Evolutionary conservation across 2,329 filamentous ascomycete genomes (phyloP).

Genomic region (Diaporthe sp.): DNA sequence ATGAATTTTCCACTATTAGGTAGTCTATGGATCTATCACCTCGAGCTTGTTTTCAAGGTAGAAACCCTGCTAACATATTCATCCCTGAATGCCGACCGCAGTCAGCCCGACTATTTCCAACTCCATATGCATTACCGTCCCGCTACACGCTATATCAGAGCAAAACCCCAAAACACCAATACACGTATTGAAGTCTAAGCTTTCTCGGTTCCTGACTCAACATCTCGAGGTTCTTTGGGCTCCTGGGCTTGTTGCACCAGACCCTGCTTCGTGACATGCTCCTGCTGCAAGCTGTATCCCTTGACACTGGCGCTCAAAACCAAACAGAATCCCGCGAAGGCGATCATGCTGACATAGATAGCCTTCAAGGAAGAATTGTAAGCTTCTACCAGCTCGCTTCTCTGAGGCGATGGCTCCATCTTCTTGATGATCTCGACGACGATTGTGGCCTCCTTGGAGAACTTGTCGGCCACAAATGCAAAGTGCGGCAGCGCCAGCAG

Average conservation of each 20-base stretch:
- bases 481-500: conserved; percentile 61
- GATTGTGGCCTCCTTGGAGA: conserved; percentile 69
- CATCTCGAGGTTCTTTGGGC: background rate
- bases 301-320: conserved; percentile 48
- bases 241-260: conserved; percentile 1
- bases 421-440: conserved; percentile 70
- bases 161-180: background rate
- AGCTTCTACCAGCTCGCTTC: conserved; percentile 48
- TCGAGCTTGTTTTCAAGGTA: background rate
- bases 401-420: conserved; percentile 55
- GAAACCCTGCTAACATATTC: background rate
- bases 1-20: background rate
- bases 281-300: conserved; percentile 50
- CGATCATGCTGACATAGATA: conserved; percentile 52
- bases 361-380: conserved; percentile 51
- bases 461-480: conserved; percentile 56
- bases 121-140: background rate
- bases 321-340: conserved; percentile 47
- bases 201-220: background rate
- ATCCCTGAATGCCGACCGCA: background rate
- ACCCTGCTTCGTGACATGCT: conserved; percentile 49
- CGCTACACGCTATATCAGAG: background rate
- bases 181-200: background rate
- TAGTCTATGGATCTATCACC: background rate
- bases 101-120: background rate